phyloP scores from a whole-genome alignment of 1,284 basidiomycete species.

The Lignosus rhinocerotis region DNA sequence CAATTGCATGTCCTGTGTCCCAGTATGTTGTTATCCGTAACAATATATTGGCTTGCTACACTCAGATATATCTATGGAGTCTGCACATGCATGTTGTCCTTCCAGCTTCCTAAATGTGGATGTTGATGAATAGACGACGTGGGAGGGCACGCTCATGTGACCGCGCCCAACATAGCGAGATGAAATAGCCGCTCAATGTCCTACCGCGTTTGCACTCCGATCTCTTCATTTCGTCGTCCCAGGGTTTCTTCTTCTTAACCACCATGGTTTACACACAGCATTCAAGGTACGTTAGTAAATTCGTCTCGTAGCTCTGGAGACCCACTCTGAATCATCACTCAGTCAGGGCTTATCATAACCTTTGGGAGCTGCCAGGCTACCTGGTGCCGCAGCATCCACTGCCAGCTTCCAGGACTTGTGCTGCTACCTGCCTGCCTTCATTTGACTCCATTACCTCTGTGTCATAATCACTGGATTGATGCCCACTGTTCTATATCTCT shows the following conservation, averaged over 20 bases:
- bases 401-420: no score
- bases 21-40: no score
- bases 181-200: conserved; percentile 16
- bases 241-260: background rate
- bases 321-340: no score
- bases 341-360: no score
- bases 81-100: no score
- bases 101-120: background rate
- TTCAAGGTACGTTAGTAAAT: background rate
- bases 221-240: background rate
- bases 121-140: background rate
- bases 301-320: no score
- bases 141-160: conserved; percentile 18
- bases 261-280: background rate
- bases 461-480: no score
- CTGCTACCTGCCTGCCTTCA: no score
- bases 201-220: conserved; percentile 3
- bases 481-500: no score
- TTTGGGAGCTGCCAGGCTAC: background rate
- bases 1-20: background rate
- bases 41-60: no score
- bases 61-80: no score
- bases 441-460: no score
- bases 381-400: background rate
- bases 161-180: conserved; percentile 16